Evolutionary conservation across 2,329 filamentous ascomycete species (phyloP).

Genomic region (Lasiodiplodia sp.): DNA sequence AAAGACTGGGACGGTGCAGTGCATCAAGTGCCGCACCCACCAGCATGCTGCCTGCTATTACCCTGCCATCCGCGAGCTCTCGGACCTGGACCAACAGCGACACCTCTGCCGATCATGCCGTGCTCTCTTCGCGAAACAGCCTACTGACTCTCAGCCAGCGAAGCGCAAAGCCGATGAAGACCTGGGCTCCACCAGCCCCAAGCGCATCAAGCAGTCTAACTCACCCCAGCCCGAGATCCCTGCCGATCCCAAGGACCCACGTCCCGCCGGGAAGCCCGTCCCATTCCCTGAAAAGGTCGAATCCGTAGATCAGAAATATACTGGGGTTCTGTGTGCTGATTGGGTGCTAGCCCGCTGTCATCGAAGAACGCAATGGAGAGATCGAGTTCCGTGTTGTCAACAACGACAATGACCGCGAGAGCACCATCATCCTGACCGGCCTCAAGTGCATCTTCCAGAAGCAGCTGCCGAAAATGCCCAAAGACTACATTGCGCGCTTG

Average conservation of each 20-base stretch:
- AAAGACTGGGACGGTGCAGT: conserved; percentile 15
- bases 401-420: conserved; percentile 88
- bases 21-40: conserved; percentile 7
- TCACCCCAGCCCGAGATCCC: conserved; percentile 43
- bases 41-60: conserved; percentile 24
- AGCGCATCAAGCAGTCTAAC: conserved; percentile 56
- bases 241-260: conserved; percentile 45
- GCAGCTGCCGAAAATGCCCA: conserved; percentile 98
- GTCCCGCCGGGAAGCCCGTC: conserved; percentile 67
- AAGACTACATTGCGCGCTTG: conserved; percentile 96
- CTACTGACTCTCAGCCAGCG: conserved; percentile 37
- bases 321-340: conserved; percentile 35
- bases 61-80: not conserved
- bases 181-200: conserved; percentile 65
- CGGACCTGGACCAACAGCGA: not conserved
- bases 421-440: conserved; percentile 91
- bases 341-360: conserved; percentile 73
- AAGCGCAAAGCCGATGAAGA: conserved; percentile 81
- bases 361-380: conserved; percentile 91
- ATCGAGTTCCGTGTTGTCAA: conserved; percentile 99
- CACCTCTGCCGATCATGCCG: conserved; percentile 8
- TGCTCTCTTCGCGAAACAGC: not conserved
- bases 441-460: conserved; percentile 99
- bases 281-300: conserved; percentile 86
- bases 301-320: not conserved